Conservation (phyloP, 192 early-diverging fungal species). For the Chytriomyces confervae region DNA sequence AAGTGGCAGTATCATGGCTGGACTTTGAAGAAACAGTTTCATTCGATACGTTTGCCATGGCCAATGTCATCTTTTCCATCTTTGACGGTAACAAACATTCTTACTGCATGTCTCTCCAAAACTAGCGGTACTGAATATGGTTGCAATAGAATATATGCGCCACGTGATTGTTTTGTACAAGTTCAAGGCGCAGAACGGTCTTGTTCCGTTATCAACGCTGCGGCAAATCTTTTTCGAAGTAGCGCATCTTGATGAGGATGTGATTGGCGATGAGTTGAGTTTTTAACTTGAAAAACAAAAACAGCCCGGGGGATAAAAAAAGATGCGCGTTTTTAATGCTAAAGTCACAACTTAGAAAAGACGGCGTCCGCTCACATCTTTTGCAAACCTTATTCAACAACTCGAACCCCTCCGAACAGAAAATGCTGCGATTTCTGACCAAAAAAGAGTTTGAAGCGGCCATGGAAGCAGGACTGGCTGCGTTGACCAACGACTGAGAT, state of each 20-base stretch:
- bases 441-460: constrained; percentile 19
- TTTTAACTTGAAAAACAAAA: background rate
- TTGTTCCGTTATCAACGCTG: background rate
- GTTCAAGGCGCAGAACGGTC: constrained; percentile 1
- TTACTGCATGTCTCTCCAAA: too few species aligned
- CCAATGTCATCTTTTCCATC: constrained; percentile 13
- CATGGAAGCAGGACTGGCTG: constrained; percentile 3
- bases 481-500: background rate
- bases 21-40: constrained; percentile 29
- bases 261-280: constrained; percentile 13
- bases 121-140: background rate
- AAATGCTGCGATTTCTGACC: background rate
- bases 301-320: background rate
- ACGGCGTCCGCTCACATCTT: constrained; percentile 13
- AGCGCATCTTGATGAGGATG: constrained; percentile 1
- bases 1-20: constrained; percentile 19
- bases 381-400: background rate
- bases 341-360: constrained; percentile 13
- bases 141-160: constrained; percentile 19
- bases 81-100: constrained; percentile 21
- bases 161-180: constrained; percentile 15
- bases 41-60: constrained; percentile 31
- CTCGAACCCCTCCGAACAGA: background rate
- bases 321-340: background rate
- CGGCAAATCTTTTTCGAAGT: constrained; percentile 1